A percentile compares a stretch with the other conserved stretches of the same genome.
phyloP scores from a whole-genome alignment of 495 filamentous ascomycete species.

The Penicillium cinerascens region DNA sequence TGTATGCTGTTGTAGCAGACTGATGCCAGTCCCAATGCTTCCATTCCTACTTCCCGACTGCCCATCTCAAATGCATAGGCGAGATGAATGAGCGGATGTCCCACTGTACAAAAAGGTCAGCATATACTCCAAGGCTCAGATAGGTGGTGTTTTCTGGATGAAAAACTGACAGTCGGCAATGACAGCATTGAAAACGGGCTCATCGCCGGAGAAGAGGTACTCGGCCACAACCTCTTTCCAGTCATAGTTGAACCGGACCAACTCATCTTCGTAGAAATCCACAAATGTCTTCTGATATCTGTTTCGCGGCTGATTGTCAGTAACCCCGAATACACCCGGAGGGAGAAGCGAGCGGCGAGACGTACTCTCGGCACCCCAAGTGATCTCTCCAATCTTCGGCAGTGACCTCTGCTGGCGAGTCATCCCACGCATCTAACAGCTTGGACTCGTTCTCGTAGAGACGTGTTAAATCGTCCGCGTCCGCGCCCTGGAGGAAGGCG shows the following conservation, averaged over 20 bases:
- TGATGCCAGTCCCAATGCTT: slow-evolving; percentile 68
- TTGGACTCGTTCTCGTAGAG: slow-evolving; percentile 76
- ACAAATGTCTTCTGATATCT: slow-evolving; percentile 87
- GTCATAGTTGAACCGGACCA: slow-evolving; percentile 72
- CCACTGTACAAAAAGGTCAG: slow-evolving; percentile 52
- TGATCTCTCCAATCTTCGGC: slow-evolving; percentile 82
- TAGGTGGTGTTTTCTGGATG: neutral
- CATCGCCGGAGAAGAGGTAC: slow-evolving; percentile 69
- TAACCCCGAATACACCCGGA: neutral
- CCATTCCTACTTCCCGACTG: slow-evolving; percentile 76
- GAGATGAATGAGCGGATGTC: slow-evolving; percentile 83
- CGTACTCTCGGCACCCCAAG: slow-evolving; percentile 64
- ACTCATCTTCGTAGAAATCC: slow-evolving; percentile 87
- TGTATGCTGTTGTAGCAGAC: slow-evolving; percentile 73
- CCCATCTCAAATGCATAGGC: slow-evolving; percentile 83
- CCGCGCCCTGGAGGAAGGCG: slow-evolving; percentile 78
- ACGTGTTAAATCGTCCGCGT: slow-evolving; percentile 63
- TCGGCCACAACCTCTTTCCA: slow-evolving; percentile 76
- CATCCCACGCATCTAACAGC: slow-evolving; percentile 72
- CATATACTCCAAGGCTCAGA: neutral
- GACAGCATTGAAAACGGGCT: slow-evolving; percentile 76
- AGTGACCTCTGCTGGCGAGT: slow-evolving; percentile 79
- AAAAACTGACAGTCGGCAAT: slow-evolving; percentile 67
- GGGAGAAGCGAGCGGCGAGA: neutral
- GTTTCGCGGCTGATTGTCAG: neutral